Evolutionary conservation across 2,329 filamentous ascomycete species (phyloP), one percentile per base, ranked within the genome.

Genomic region (Davidsoniella eucalypti): DNA sequence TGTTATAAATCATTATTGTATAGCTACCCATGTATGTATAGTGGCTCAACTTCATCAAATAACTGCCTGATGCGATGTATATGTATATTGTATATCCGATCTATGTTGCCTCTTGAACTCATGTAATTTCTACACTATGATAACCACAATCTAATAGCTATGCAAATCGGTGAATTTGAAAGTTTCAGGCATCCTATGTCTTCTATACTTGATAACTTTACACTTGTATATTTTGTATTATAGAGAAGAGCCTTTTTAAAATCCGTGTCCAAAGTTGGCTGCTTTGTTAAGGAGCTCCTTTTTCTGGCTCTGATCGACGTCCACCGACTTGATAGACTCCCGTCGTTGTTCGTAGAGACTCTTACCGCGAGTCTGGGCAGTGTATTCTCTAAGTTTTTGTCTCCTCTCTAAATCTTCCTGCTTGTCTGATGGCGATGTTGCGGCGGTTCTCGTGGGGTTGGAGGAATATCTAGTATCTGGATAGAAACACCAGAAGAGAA

Each of bases 401-500:
- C 69, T 65, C 18, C 67, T 67, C 64, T 70, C 76, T 56, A 75
- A 74, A 52, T 80, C 80, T 56, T 79, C 75, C 45, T 65, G 67
- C 33, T 80, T 71, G 57, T 65, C 43, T 66, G 54, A 18, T 65
- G 41, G 68, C 4, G 49, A 47, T 9, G 33, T 21, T 6, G 23
- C 42, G 17, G 39, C 21, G 29, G 8, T 26, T 18, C 29, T 49
- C 16, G 25, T 40, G 33, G 2, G 65, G 66, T 55, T 63, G 67
- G 49, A 8, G 64, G 61, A 4, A 72, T 86, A 43, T 74, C 76
- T 59, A 78, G 77, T 18, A 78, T 90, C 41, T 96, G 90, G 90
- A 88, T 86, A 0, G 90, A 96, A 64, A 94, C 87, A 7, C 84
- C 87, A 0, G 84, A 90, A 61, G 76, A 95, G 65, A 94, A 93